phyloP scores from a whole-genome alignment of 2,329 filamentous ascomycete species.

The Pseudopyrenochaeta lycopersici region DNA sequence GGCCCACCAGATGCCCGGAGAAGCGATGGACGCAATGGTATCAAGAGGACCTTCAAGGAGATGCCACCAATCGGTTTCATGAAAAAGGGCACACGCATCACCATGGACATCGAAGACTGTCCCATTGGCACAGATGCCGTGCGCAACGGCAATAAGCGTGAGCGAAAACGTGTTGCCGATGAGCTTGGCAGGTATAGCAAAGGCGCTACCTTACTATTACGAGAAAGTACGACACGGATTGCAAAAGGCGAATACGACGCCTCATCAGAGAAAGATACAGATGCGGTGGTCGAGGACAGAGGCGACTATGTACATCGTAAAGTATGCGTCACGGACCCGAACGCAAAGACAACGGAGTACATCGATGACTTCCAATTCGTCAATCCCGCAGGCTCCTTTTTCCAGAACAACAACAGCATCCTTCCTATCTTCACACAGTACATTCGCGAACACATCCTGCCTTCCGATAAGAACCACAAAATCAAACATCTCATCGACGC shows the following conservation, averaged over 20 bases:
- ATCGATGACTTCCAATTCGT: constrained; percentile 84
- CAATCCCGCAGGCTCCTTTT: constrained; percentile 93
- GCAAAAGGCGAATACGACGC: constrained; percentile 53
- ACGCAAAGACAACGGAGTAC: constrained; percentile 85
- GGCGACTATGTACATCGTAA: constrained; percentile 77
- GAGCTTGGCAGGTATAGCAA: constrained; percentile 77
- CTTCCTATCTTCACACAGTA: constrained; percentile 86
- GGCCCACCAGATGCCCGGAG: constrained; percentile 67
- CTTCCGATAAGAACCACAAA: constrained; percentile 46
- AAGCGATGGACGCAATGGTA: constrained; percentile 59
- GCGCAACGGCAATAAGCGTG: constrained; percentile 77
- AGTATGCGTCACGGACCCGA: constrained; percentile 87
- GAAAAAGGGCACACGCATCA: constrained; percentile 79
- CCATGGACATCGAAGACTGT: constrained; percentile 96
- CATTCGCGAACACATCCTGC: constrained; percentile 81
- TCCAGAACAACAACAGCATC: constrained; percentile 99
- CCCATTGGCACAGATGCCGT: constrained; percentile 92
- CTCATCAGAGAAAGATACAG: constrained; percentile 40
- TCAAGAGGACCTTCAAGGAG: constrained; percentile 66
- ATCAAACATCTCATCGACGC: constrained; percentile 93
- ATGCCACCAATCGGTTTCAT: constrained; percentile 90
- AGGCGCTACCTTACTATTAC: constrained; percentile 87
- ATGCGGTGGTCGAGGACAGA: constrained; percentile 63
- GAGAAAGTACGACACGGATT: constrained; percentile 81
- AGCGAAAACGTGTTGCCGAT: constrained; percentile 76